A percentile compares a stretch with the other conserved stretches of the same genome.
Evolutionary conservation across 2,329 filamentous ascomycete genomes (phyloP).

Genomic region (Aureobasidium musti): DNA sequence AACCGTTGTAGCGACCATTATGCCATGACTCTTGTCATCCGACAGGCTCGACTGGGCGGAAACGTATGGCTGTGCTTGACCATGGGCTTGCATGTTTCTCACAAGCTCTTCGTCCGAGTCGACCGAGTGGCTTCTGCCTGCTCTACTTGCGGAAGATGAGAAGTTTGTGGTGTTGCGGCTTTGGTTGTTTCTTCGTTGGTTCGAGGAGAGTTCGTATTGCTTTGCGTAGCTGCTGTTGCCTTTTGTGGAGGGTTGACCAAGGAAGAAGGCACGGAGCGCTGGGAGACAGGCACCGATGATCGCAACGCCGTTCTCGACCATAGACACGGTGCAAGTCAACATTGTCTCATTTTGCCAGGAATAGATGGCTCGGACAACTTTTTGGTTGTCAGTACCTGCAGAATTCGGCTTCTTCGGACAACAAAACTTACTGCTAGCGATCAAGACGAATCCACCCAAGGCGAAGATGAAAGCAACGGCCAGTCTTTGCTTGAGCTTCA

Average conservation of each 20-base stretch:
- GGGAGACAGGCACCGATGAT: constrained; percentile 27
- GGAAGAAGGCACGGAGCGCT: constrained; percentile 21
- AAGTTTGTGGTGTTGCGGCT: background rate
- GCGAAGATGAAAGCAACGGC: constrained; percentile 18
- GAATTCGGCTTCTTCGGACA: accelerated
- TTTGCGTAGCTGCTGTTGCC: constrained; percentile 24
- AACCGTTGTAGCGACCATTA: constrained; percentile 21
- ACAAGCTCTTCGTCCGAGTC: constrained; percentile 25
- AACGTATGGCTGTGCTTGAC: constrained; percentile 18
- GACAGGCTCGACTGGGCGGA: constrained; percentile 9
- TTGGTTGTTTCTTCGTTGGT: background rate
- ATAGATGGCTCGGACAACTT: constrained; percentile 21
- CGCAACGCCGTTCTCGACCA: constrained; percentile 25
- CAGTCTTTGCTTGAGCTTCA: constrained; percentile 19
- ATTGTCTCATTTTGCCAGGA: constrained; percentile 26
- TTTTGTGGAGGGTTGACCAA: background rate
- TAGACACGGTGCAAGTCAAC: constrained; percentile 24
- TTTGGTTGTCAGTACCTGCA: background rate
- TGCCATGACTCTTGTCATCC: constrained; percentile 8
- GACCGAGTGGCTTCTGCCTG: background rate
- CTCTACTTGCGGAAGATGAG: background rate
- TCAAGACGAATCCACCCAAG: constrained; percentile 16
- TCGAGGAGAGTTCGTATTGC: constrained; percentile 20
- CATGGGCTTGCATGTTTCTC: constrained; percentile 24
- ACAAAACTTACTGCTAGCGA: constrained; percentile 20